phyloP scores from a whole-genome alignment of 2,329 filamentous ascomycete species.

The Clarireedia paspali region DNA sequence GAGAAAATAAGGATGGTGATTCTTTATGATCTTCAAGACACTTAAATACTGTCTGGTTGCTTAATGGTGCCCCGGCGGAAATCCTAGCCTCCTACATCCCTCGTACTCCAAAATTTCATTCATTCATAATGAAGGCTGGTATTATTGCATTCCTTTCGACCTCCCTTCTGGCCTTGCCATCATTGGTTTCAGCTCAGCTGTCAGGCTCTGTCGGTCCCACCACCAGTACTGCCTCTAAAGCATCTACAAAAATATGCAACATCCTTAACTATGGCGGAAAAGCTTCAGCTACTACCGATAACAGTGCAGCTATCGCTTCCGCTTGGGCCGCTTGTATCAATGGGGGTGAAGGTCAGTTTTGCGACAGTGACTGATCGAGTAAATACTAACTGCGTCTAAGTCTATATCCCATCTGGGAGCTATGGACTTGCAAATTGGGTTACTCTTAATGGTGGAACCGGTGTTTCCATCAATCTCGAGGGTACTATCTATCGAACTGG shows the following conservation, averaged over 20 bases:
- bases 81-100: not conserved
- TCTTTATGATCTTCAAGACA: not conserved
- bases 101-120: not conserved
- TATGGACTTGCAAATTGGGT: slow-evolving; percentile 45
- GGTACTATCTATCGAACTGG: slow-evolving; percentile 45
- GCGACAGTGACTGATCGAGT: not conserved
- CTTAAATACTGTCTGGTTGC: not conserved
- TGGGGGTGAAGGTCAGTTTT: slow-evolving; percentile 30
- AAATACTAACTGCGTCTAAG: not conserved
- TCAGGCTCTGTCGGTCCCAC: slow-evolving; percentile 23
- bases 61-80: not conserved
- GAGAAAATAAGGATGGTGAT: not conserved
- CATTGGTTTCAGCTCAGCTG: slow-evolving; percentile 15
- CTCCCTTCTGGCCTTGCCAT: slow-evolving; percentile 5
- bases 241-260: slow-evolving; percentile 32
- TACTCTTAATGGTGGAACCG: slow-evolving; percentile 37
- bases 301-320: slow-evolving; percentile 35
- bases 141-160: slow-evolving; percentile 4
- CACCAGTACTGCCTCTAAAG: slow-evolving; percentile 20
- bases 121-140: slow-evolving; percentile 12
- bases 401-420: slow-evolving; percentile 30
- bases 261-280: slow-evolving; percentile 40
- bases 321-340: slow-evolving; percentile 38
- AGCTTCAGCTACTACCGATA: slow-evolving; percentile 37
- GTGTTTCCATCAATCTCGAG: slow-evolving; percentile 44